Conservation (phyloP, 129 eudicot species). For the Oenanthe sinensis region DNA sequence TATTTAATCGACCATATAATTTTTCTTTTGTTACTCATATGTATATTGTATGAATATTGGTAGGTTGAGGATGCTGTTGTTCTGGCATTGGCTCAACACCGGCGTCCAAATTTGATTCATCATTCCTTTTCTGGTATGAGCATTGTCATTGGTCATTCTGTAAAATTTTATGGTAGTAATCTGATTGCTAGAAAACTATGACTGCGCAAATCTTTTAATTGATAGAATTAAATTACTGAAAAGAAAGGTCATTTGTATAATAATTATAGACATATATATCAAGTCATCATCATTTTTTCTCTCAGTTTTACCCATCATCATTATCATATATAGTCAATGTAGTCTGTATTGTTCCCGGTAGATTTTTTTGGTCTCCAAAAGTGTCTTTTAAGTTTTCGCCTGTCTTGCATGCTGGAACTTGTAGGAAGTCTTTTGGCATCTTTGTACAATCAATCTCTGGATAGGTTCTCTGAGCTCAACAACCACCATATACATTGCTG, state of each 20-base stretch:
- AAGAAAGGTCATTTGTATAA: neutral
- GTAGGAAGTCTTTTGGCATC: neutral
- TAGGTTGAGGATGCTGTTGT: slow-evolving; percentile 97
- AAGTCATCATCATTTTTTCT: neutral
- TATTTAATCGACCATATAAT: neutral
- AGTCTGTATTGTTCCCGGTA: neutral
- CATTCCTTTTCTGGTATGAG: slow-evolving; percentile 50
- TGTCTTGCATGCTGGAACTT: neutral
- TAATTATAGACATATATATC: neutral
- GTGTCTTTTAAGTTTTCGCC: neutral
- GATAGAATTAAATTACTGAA: neutral
- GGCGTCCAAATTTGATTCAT: slow-evolving; percentile 69
- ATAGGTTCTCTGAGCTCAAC: neutral
- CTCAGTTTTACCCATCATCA: neutral
- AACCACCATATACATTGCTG: neutral
- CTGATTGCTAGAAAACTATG: neutral
- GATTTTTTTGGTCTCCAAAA: neutral
- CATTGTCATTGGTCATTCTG: neutral
- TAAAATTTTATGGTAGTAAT: neutral
- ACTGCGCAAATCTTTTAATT: neutral
- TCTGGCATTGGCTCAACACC: slow-evolving; percentile 66
- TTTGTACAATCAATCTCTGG: neutral
- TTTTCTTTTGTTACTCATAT: neutral
- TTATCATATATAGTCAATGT: neutral
- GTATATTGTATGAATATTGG: neutral